Evolutionary conservation across 805 yeast species (phyloP).

Genomic region (Kodamaea hsintzibuensis): DNA sequence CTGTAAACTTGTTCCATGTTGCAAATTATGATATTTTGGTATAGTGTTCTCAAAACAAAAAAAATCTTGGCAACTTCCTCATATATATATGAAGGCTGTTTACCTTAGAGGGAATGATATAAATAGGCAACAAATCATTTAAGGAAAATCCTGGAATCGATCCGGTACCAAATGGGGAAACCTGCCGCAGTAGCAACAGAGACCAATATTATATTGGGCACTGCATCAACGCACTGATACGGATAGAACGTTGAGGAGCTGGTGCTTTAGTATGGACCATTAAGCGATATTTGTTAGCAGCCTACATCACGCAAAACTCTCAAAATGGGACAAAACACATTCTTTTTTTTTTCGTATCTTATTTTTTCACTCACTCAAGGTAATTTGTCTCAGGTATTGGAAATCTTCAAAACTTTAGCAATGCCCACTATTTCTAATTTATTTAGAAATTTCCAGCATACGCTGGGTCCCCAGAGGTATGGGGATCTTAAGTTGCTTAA

Average conservation of each 20-base stretch:
- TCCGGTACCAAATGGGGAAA: neutral
- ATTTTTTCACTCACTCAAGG: neutral
- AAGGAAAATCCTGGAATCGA: neutral
- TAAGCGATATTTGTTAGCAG: neutral
- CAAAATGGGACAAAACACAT: neutral
- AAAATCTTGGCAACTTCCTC: conserved; percentile 5
- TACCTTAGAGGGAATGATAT: neutral
- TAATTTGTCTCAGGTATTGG: neutral
- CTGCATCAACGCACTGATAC: neutral
- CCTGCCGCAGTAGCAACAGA: neutral
- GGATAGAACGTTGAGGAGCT: neutral
- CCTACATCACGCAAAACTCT: neutral
- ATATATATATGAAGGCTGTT: neutral
- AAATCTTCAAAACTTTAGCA: conserved; percentile 9
- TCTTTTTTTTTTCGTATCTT: neutral
- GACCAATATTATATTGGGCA: neutral
- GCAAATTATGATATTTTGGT: neutral
- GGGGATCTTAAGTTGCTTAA: neutral
- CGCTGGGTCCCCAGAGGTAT: neutral
- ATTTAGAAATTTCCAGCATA: neutral
- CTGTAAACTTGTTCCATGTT: neutral
- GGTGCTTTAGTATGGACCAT: neutral
- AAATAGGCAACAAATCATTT: neutral
- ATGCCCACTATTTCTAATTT: conserved; percentile 6
- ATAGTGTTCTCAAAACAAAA: neutral